phyloP scores from a whole-genome alignment of 2,329 filamentous ascomycete species.

The Celoporthe dispersa region DNA sequence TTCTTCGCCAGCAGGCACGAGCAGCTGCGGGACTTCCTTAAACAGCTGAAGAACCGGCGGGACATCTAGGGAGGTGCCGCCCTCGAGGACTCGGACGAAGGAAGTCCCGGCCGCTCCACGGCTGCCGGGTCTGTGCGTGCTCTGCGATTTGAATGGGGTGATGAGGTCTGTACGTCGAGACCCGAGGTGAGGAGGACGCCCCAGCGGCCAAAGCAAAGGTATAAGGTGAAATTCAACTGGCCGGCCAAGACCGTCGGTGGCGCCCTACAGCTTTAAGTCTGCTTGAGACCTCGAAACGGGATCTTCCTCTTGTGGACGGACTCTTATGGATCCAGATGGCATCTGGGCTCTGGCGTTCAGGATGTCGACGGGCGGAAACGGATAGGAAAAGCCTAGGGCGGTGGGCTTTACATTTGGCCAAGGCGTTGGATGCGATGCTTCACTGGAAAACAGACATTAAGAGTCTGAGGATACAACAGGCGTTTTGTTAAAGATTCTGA shows the following conservation, averaged over 20 bases:
- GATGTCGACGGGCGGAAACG: background rate
- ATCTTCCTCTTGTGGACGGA: background rate
- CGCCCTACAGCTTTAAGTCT: constrained; percentile 12
- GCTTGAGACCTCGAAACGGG: background rate
- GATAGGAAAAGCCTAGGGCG: background rate
- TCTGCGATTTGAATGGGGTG: background rate
- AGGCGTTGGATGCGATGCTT: constrained; percentile 15
- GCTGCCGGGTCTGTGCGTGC: background rate
- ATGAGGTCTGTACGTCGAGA: background rate
- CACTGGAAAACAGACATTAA: background rate
- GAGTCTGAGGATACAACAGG: background rate
- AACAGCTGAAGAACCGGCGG: constrained; percentile 60
- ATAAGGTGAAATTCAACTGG: background rate
- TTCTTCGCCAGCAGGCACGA: constrained; percentile 94
- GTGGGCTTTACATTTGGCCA: constrained; percentile 1
- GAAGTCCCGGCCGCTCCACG: background rate
- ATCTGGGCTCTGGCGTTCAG: constrained; percentile 2
- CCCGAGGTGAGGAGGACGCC: constrained; percentile 10
- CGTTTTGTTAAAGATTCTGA: background rate
- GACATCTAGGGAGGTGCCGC: constrained; percentile 14
- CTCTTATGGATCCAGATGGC: background rate
- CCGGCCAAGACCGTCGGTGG: background rate
- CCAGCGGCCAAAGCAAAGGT: background rate
- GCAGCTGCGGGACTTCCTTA: constrained; percentile 82
- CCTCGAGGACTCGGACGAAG: background rate